A percentile compares a stretch with the other conserved stretches of the same genome.
These are phyloP conservation scores for Sporobolomyces pararoseus DNA, from an alignment of 768 basidiomycete species.

Conservation along the genomic window DNA sequence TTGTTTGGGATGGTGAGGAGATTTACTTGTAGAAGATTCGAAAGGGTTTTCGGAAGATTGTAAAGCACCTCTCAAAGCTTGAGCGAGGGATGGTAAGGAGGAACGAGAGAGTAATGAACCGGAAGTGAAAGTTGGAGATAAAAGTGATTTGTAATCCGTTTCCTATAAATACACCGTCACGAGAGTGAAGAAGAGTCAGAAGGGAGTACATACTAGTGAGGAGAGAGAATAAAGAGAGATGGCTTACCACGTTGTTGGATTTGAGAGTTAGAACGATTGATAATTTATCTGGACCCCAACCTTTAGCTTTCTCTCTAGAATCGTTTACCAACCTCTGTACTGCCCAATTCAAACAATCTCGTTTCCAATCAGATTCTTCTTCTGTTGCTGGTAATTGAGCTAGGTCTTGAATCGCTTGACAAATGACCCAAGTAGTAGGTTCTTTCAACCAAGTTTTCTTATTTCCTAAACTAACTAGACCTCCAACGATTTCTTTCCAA, in stretches of 20 bases:
- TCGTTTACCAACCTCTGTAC: slow-evolving; percentile 39
- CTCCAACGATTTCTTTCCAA: slow-evolving; percentile 60
- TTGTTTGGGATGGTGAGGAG: slow-evolving; percentile 20
- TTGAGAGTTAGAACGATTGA: slow-evolving; percentile 73
- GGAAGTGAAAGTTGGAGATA: slow-evolving; percentile 66
- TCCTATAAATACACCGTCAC: no score
- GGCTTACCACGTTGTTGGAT: slow-evolving; percentile 44
- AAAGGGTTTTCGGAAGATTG: slow-evolving; percentile 3
- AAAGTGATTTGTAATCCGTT: slow-evolving; percentile 63
- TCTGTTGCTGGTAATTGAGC: no score
- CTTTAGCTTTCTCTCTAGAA: slow-evolving; percentile 51
- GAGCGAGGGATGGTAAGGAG: slow-evolving; percentile 71
- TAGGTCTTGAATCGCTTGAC: slow-evolving; percentile 24
- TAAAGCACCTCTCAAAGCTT: slow-evolving; percentile 66
- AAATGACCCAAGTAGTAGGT: slow-evolving; percentile 37
- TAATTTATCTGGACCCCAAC: slow-evolving; percentile 86
- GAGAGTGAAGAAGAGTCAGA: background rate
- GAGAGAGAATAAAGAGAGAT: no score
- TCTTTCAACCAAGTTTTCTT: slow-evolving; percentile 88
- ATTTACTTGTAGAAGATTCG: background rate
- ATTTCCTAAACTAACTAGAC: slow-evolving; percentile 67
- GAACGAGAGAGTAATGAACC: slow-evolving; percentile 65
- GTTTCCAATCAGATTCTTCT: slow-evolving; percentile 55
- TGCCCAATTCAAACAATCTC: slow-evolving; percentile 56
- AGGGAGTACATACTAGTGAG: background rate